Evolutionary conservation across 208 protist species (phyloP), one percentile per base, ranked within the genome.

Genomic region (Wallacemonas sp.): DNA sequence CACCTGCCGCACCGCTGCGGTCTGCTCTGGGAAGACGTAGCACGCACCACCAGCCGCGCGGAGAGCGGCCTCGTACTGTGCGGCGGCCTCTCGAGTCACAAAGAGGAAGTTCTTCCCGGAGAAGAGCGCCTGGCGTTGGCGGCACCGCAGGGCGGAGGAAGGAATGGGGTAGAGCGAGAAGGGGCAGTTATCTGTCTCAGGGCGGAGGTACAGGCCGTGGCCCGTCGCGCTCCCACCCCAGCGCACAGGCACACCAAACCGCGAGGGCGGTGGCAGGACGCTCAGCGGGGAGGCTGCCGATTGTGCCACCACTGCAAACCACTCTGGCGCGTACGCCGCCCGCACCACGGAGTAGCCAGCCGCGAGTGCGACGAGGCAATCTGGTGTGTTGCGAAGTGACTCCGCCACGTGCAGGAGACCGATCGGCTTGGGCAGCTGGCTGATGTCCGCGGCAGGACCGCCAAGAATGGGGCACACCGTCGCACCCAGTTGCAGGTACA

Each of bases 111-210:
- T 62, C 22, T 60, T 46, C 14, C 69, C 28, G 21, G 55, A 31
- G 24, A 94, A 90, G 1, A 94, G 66, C 3, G 54, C 62, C 31
- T 59, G 69, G 34, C 84, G 81, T 39, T 63, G 55, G 44, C 82
- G 80, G 38, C 74, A 74, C 0, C 61, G 60, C 51, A 82, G 70
- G 11, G 79, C 80, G 2, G 79, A 82, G 38, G 66, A 53, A 2
- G 88, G 77, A 54, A 91, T 91, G 0, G 83, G 80, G 51, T 88
- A 90, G 22, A 95, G 77, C 1, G 83, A 81, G 71, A 86, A 95
- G 22, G 85, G 83, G 62, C 75, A 88, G 26, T 66, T 80, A 65
- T 84, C 84, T 2, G 82, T 76, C 63, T 94, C 84, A 0, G 88
- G 88, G 2, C 88, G 79, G 11, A 88, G 46, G 66, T 94, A 94